Evolutionary conservation across 257 asterid species (phyloP).

Genomic region (Solanum ossicruentum): DNA sequence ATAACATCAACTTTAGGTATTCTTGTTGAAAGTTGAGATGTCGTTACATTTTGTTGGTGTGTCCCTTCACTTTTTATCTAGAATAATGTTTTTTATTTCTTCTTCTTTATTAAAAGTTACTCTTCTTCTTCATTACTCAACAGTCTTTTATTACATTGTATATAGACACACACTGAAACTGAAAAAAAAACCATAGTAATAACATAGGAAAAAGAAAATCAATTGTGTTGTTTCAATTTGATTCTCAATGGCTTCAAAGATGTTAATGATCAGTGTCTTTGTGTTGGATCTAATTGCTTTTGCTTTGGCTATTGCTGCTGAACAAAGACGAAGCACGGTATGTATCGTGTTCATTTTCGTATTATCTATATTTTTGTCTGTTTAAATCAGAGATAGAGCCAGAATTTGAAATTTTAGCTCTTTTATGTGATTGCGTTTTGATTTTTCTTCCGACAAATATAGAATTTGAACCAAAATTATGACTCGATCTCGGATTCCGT

Average conservation of each 20-base stretch:
- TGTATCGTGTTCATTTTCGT: slow-evolving; percentile 4
- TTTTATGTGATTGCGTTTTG: not conserved
- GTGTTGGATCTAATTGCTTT: slow-evolving; percentile 68
- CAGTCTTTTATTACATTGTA: slow-evolving; percentile 9
- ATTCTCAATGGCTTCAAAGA: slow-evolving; percentile 58
- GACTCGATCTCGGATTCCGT: not conserved
- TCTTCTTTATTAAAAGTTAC: not conserved
- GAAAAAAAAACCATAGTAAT: not conserved
- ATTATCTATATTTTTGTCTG: not conserved
- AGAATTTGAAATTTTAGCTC: not conserved
- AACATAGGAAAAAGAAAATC: not conserved
- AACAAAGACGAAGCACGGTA: slow-evolving; percentile 77
- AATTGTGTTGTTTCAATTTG: not conserved
- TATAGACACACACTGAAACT: slow-evolving; percentile 4
- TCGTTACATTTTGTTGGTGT: slow-evolving; percentile 5
- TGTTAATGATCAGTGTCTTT: slow-evolving; percentile 36
- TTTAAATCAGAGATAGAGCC: not conserved
- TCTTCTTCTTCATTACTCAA: slow-evolving; percentile 29
- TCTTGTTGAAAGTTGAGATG: slow-evolving; percentile 9
- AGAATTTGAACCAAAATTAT: not conserved
- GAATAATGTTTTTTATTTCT: not conserved
- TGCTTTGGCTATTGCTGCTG: slow-evolving; percentile 86
- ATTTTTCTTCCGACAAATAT: too few species aligned
- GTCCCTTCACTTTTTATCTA: not conserved
- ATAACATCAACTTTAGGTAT: not conserved